These are phyloP conservation scores for Gracilaria caudata DNA, from an alignment of 23 red algal species.

Conservation along the genomic window DNA sequence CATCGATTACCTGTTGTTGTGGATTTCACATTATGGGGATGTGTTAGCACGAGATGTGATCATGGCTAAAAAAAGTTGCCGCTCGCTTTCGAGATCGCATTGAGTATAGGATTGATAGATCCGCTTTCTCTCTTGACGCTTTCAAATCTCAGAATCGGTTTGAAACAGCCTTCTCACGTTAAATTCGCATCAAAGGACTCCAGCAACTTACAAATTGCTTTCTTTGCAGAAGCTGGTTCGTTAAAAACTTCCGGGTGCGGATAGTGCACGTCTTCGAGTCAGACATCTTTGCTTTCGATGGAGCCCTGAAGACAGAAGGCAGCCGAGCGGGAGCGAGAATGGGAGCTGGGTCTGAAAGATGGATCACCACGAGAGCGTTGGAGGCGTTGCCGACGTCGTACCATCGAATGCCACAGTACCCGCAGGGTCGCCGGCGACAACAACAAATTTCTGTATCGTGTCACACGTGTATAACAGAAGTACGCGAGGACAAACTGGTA, in stretches of 20 bases:
- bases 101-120: background rate
- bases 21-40: background rate
- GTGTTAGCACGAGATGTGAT: background rate
- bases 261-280: constrained; percentile 91
- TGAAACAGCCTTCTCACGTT: background rate
- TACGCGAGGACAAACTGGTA: background rate
- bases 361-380: too few species aligned
- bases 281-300: constrained; percentile 53
- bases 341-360: background rate
- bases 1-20: constrained; percentile 82
- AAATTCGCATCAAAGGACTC: background rate
- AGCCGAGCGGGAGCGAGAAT: background rate
- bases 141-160: background rate
- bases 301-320: background rate
- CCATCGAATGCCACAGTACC: too few species aligned
- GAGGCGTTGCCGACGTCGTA: too few species aligned
- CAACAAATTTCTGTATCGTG: background rate
- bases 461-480: background rate
- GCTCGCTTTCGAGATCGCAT: background rate
- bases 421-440: constrained; percentile 8
- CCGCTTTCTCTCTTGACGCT: background rate
- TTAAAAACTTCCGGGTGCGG: constrained; percentile 94
- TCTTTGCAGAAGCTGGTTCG: constrained; percentile 88
- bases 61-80: background rate
- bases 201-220: constrained; percentile 97